Base-by-base conservation (phyloP, 1,139 yeast genomes). In the Kurtzmaniella quercitrusa region DNA sequence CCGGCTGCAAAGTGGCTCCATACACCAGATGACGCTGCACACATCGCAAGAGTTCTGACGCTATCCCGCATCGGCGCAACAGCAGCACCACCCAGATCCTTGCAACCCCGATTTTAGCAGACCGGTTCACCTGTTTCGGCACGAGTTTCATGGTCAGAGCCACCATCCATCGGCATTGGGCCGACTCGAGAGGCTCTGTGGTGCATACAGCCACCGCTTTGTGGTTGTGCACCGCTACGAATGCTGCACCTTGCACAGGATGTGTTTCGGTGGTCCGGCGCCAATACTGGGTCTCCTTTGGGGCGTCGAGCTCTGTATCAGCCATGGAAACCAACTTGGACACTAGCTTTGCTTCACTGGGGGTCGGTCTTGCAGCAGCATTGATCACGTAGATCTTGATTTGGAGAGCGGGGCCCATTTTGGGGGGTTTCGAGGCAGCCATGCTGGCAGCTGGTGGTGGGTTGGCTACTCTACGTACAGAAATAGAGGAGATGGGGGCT, bases 11-110 rank as follows among this genome's bases (percentile, higher is more conserved):
- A 0, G 29, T 46, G 38, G 75, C 53, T 0, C 90, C 90, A 54
- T 81, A 82, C 2, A 82, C 60, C 34, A 78, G 65, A 41, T 75
- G 54, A 1, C 55, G 51, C 38, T 68, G 54, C 0, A 79, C 74
- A 1, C 65, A 56, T 2, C 70, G 55, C 7, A 85, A 60, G 43
- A 85, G 54, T 24, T 53, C 51, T 3, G 55, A 47, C 0, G 79
- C 86, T 14, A 83, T 60, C 0, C 82, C 82, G 5, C 48, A 51
- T 23, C 85, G 58, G 48, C 91, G 62, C 66, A 77, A 77, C 27
- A 66, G 63, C 2, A 70, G 70, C n/a, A 79, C 76, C 1, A 83
- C 78, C 72, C 82, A 84, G 6, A 85, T 79, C 19, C 93, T 59
- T 2, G 88, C 81, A 0, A 85, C 73, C 0, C 93, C 93, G 41